These are phyloP conservation scores for Cylindrodendrum hubeiense DNA, from an alignment of 2,329 filamentous ascomycete genomes.

Conservation along the genomic window DNA sequence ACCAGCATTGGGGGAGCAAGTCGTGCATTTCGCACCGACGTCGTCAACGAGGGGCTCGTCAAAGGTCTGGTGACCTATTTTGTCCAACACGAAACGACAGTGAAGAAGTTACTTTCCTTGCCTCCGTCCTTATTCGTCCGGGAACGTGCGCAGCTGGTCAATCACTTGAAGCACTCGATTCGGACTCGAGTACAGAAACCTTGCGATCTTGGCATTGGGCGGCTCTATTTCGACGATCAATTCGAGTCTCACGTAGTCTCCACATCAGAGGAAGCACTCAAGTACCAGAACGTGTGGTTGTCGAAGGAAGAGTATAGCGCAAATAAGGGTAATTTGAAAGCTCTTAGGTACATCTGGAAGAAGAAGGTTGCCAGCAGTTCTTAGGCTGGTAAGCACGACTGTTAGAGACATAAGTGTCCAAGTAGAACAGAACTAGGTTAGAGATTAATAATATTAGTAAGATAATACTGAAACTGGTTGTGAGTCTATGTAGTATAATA, in stretches of 20 bases:
- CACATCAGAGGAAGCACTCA: background rate
- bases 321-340: background rate
- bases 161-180: background rate
- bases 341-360: background rate
- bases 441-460: too few relatives aligned
- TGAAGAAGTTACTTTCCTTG: background rate
- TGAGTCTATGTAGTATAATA: too few relatives aligned
- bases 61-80: too few relatives aligned
- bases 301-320: background rate
- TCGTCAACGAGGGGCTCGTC: too few relatives aligned
- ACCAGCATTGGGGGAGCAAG: too few relatives aligned
- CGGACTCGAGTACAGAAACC: background rate
- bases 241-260: background rate
- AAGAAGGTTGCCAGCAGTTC: too few relatives aligned
- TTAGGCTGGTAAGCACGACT: too few relatives aligned
- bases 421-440: too few relatives aligned
- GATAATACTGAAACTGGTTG: too few relatives aligned
- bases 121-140: too few relatives aligned
- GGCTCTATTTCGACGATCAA: background rate
- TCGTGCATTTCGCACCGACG: too few relatives aligned
- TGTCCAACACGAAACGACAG: background rate
- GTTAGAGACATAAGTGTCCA: too few relatives aligned
- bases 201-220: background rate
- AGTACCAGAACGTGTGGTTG: background rate
- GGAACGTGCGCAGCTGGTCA: background rate